Evolutionary conservation across 2,329 filamentous ascomycete species (phyloP), one percentile per base, ranked within the genome.

Genomic region (Arthrobotrys megalospora): DNA sequence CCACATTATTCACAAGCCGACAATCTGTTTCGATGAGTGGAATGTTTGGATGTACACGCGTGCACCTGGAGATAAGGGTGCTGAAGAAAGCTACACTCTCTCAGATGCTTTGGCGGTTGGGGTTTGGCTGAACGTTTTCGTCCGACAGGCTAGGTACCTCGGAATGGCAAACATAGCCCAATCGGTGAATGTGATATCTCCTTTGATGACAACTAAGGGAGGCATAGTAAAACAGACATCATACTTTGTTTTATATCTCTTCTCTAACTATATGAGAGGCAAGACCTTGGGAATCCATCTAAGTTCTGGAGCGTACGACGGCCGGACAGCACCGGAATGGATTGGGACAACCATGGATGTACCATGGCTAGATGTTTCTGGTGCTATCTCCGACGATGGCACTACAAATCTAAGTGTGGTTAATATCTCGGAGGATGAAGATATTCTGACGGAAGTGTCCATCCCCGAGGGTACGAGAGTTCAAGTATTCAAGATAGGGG

Each of bases 1-100:
- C 11, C 85, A 86, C 47, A 87, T 91, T 0, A 88, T 90, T n/a
- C 88, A 88, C 3, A 86, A 88, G 2, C 91, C 89, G 55, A 91
- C 88, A 64, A 93, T 94, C 83, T 94, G 92, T 86, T 94, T 94
- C 82, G 92, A 94, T 83, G 92, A 94, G 84, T 94, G 92, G 92
- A 94, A 94, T 83, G 91, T 94, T 7, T 94, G 92, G 92, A 91
- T 93, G 81, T 91, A 91, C 0, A 86, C 87, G 66, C 88, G 91
- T 7, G 91, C 92, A 0, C 91, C 91, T 0, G 92, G 92, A 14
- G 89, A 91, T 81, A 83, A 88, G 77, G 92, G 92, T 14, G 92
- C 90, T 5, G 92, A 94, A 84, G 91, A 94, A 83, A 85, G 84
- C 81, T 93, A 94, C 85, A 93, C 90, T 0, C 87, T 94, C 6